Evolutionary conservation across 768 basidiomycete species (phyloP).

Genomic region (Filobasidium wieringae): DNA sequence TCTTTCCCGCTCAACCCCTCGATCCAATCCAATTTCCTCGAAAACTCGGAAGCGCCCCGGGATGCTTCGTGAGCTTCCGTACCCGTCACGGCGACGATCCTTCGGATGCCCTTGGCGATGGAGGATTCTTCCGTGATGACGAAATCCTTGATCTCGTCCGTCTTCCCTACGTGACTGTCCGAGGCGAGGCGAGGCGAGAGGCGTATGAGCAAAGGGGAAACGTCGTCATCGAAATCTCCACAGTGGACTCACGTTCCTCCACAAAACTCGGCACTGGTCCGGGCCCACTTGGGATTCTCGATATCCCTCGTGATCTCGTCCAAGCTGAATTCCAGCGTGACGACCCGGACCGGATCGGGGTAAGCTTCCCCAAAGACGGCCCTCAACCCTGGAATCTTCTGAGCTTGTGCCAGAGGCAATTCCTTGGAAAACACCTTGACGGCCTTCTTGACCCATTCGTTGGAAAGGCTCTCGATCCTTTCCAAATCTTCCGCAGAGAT

Average conservation of each 20-base stretch:
- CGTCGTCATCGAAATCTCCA: not conserved
- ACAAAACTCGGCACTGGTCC: conserved; percentile 90
- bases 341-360: conserved; percentile 93
- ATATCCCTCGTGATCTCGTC: conserved; percentile 77
- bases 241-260: conserved; percentile 75
- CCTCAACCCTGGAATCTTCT: conserved; percentile 80
- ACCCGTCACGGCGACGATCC: conserved; percentile 87
- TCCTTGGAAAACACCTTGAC: conserved; percentile 83
- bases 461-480: conserved; percentile 70
- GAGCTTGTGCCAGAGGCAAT: conserved; percentile 60
- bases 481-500: conserved; percentile 63
- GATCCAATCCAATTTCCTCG: conserved; percentile 52
- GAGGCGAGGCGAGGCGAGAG: too few species aligned
- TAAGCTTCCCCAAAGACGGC: conserved; percentile 98
- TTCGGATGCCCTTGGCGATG: conserved; percentile 94
- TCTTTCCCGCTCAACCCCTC: conserved; percentile 56
- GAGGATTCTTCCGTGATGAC: conserved; percentile 90
- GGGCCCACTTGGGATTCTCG: conserved; percentile 78
- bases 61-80: conserved; percentile 78
- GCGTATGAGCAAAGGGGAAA: too few species aligned
- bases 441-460: conserved; percentile 82
- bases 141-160: conserved; percentile 93
- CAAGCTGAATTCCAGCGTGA: conserved; percentile 74
- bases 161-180: conserved; percentile 78
- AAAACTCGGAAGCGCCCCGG: conserved; percentile 54